A percentile compares a stretch with the other conserved stretches of the same genome.
phyloP scores from a whole-genome alignment of 2,329 filamentous ascomycete genomes.

The Annulohypoxylon truncatum region DNA sequence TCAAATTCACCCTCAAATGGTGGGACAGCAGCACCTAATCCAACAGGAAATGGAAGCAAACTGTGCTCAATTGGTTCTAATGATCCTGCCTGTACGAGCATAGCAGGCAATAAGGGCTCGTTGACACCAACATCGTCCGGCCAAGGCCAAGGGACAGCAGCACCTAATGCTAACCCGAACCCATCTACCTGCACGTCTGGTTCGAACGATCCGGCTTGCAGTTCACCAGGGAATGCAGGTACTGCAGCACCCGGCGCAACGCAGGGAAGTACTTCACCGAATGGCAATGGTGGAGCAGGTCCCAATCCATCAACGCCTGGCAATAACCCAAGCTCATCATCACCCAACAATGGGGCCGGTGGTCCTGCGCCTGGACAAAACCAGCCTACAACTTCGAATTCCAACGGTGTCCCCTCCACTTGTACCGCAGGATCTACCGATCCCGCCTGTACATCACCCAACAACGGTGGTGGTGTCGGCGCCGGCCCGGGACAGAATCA shows the following conservation, averaged over 20 bases:
- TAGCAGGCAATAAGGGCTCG: constrained; percentile 8
- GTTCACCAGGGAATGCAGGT: constrained; percentile 12
- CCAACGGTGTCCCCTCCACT: not conserved
- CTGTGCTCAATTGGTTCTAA: constrained; percentile 17
- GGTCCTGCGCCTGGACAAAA: constrained; percentile 31
- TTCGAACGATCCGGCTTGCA: constrained; percentile 21
- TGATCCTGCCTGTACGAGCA: constrained; percentile 23
- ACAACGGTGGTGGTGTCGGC: constrained; percentile 12
- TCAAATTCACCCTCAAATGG: constrained; percentile 18
- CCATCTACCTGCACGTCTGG: constrained; percentile 16
- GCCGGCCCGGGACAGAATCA: constrained; percentile 32
- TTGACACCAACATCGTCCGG: constrained; percentile 17
- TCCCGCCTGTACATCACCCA: constrained; percentile 7
- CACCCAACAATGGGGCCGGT: constrained; percentile 26
- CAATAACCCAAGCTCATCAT: constrained; percentile 21
- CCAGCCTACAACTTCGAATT: not conserved
- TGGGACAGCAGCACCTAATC: constrained; percentile 6
- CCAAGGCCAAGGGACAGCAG: constrained; percentile 26
- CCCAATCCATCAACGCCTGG: constrained; percentile 10
- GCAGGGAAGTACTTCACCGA: constrained; percentile 15
- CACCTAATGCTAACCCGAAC: constrained; percentile 13
- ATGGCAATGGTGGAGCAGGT: constrained; percentile 13
- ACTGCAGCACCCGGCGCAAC: constrained; percentile 7
- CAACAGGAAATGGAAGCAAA: constrained; percentile 9
- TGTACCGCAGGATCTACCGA: constrained; percentile 22